Evolutionary conservation across 495 filamentous ascomycete genomes (phyloP).

Genomic region (Penicillium paradoxum): DNA sequence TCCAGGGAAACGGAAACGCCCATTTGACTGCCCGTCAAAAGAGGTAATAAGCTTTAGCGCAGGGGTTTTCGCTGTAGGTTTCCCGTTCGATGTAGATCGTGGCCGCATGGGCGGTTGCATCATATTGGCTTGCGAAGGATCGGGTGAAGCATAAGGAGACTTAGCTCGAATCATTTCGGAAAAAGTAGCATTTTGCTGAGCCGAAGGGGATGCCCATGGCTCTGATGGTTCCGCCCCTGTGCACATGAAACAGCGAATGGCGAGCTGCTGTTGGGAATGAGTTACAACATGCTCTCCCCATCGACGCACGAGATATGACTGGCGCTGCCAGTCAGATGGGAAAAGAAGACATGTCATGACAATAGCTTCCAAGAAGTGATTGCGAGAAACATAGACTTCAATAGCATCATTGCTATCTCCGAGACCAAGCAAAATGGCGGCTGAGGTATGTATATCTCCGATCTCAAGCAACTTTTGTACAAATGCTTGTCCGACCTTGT

Average conservation of each 20-base stretch:
- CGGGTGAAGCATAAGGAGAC: conserved; percentile 45
- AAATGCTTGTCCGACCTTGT: conserved; percentile 87
- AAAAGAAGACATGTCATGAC: conserved; percentile 71
- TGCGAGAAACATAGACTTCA: conserved; percentile 92
- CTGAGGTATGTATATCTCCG: conserved; percentile 86
- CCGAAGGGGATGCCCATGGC: conserved; percentile 79
- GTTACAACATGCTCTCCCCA: conserved; percentile 93
- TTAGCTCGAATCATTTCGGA: conserved; percentile 27
- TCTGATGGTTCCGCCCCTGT: conserved; percentile 70
- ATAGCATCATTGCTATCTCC: conserved; percentile 93
- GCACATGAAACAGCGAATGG: conserved; percentile 87
- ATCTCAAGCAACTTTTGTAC: conserved; percentile 85
- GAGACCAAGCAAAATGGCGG: conserved; percentile 84
- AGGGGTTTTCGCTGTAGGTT: conserved; percentile 64
- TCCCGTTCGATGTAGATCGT: conserved; percentile 21
- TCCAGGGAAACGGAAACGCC: conserved; percentile 64
- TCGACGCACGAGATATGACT: conserved; percentile 79
- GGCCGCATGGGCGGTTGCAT: conserved; percentile 26
- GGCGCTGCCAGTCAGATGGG: conserved; percentile 80
- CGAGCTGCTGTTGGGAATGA: conserved; percentile 80
- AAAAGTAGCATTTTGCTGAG: conserved; percentile 56
- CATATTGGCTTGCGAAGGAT: conserved; percentile 27
- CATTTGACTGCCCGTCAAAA: conserved; percentile 59
- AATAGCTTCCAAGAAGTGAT: conserved; percentile 85
- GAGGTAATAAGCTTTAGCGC: conserved; percentile 89